phyloP scores from a whole-genome alignment of 192 early-diverging fungal species.

The Lobulomyces angularis region DNA sequence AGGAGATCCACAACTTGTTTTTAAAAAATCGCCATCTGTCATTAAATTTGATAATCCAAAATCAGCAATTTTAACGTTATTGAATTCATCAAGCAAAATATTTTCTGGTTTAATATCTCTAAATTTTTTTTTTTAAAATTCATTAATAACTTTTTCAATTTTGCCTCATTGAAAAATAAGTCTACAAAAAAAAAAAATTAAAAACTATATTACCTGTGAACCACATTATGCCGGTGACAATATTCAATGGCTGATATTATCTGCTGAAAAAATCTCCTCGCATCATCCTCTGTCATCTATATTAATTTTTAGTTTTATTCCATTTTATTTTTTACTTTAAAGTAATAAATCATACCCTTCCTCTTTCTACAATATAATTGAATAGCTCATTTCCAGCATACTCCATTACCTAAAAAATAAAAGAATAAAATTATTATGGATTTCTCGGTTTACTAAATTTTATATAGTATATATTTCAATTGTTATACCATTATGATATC shows the following conservation, averaged over 20 bases:
- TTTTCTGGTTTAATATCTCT: conserved; percentile 51
- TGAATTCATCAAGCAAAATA: conserved; percentile 77
- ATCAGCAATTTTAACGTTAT: conserved; percentile 95
- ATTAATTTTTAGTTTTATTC: no score
- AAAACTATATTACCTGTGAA: conserved; percentile 15
- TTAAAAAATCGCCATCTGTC: conserved; percentile 35
- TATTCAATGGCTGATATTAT: conserved; percentile 89
- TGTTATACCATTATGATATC: conserved; percentile 98
- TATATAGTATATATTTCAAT: no score
- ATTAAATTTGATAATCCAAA: conserved; percentile 81
- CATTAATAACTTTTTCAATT: neutral
- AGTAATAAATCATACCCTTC: no score
- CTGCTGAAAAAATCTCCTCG: conserved; percentile 88
- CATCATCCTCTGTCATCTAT: conserved; percentile 77
- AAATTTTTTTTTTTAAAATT: conserved; percentile 17
- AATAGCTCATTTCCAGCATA: conserved; percentile 62
- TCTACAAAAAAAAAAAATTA: neutral
- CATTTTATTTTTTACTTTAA: no score
- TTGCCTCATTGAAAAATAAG: neutral
- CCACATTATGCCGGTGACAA: conserved; percentile 90
- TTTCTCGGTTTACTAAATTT: no score
- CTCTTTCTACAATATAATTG: conserved; percentile 51
- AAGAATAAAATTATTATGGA: no score
- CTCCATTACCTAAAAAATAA: conserved; percentile 53
- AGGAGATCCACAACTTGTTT: conserved; percentile 59